Percentiles rank a stretch among this genome's conserved stretches.
Evolutionary conservation across 2,329 filamentous ascomycete species (phyloP).

Genomic region (Chaetomiaceae sp.): DNA sequence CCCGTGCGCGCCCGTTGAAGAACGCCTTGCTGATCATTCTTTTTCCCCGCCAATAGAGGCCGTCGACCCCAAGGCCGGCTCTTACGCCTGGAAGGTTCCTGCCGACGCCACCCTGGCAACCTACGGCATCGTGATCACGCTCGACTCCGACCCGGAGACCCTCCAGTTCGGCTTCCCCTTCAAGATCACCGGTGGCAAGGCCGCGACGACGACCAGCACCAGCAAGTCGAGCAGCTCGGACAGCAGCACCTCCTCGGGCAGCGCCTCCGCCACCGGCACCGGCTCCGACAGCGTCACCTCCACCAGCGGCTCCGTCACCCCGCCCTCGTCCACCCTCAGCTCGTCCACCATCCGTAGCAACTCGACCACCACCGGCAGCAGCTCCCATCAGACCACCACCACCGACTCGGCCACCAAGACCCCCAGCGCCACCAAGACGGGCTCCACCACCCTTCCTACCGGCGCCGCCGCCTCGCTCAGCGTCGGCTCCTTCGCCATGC

Average conservation of each 20-base stretch:
- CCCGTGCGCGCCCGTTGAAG: background rate
- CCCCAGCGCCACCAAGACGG: conserved; percentile 5
- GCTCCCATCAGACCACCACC: conserved; percentile 17
- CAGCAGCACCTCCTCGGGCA: conserved; percentile 20
- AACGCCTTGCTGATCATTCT: conserved; percentile 12
- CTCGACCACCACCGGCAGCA: conserved; percentile 13
- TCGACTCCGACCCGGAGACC: conserved; percentile 41
- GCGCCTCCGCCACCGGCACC: conserved; percentile 26
- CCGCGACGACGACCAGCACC: too few relatives aligned
- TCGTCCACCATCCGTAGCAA: conserved; percentile 15
- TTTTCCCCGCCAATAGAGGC: conserved; percentile 35
- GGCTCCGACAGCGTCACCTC: background rate
- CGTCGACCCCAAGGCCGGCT: conserved; percentile 41
- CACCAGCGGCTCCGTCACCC: conserved; percentile 7
- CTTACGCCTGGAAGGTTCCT: conserved; percentile 49
- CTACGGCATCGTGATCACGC: conserved; percentile 55
- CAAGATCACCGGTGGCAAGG: conserved; percentile 39
- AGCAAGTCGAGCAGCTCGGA: conserved; percentile 19
- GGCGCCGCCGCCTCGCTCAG: conserved; percentile 41
- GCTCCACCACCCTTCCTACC: conserved; percentile 23
- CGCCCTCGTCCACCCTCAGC: conserved; percentile 5
- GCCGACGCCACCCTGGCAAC: conserved; percentile 38
- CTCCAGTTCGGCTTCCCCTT: conserved; percentile 64
- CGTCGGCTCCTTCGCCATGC: conserved; percentile 23
- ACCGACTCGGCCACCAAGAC: conserved; percentile 16